A percentile compares a stretch with the other conserved stretches of the same genome.
These are phyloP conservation scores for Ramularia endophylla DNA, from an alignment of 2,329 filamentous ascomycete species.

Conservation along the genomic window DNA sequence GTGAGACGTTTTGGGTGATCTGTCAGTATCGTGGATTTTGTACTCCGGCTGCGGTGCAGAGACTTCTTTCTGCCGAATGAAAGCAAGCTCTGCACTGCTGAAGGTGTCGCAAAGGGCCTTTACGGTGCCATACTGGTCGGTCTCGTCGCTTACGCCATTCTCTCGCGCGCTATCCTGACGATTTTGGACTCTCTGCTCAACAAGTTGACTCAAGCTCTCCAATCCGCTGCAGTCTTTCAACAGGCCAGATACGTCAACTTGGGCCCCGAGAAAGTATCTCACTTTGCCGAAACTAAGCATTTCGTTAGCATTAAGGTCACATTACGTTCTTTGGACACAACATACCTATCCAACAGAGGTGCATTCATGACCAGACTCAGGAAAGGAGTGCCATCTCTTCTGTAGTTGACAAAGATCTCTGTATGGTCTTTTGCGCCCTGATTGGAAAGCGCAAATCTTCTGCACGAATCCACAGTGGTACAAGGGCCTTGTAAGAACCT, in stretches of 20 bases:
- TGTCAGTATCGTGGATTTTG: conserved; percentile 40
- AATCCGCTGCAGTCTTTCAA: conserved; percentile 60
- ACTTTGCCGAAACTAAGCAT: conserved; percentile 51
- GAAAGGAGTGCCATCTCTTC: conserved; percentile 68
- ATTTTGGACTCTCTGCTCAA: conserved; percentile 23
- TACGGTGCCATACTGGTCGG: conserved; percentile 40
- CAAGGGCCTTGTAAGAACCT: conserved; percentile 70
- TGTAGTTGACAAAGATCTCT: conserved; percentile 68
- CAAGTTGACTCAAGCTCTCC: conserved; percentile 48
- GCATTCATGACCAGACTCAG: conserved; percentile 74
- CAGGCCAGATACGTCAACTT: conserved; percentile 64
- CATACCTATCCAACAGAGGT: conserved; percentile 53
- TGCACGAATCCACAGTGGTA: conserved; percentile 57
- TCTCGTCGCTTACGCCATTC: conserved; percentile 27
- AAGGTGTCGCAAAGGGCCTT: conserved; percentile 63
- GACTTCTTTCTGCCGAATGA: conserved; percentile 57
- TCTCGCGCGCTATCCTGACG: conserved; percentile 16
- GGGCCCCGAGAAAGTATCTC: conserved; percentile 65
- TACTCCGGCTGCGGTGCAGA: conserved; percentile 51
- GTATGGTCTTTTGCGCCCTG: conserved; percentile 59
- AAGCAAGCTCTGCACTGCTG: conserved; percentile 59
- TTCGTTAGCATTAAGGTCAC: too few relatives aligned
- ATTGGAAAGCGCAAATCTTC: conserved; percentile 56
- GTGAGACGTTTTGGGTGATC: conserved; percentile 23
- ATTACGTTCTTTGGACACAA: background rate